Evolutionary conservation across 2,329 filamentous ascomycete species (phyloP).

Genomic region (Geosmithia flava): DNA sequence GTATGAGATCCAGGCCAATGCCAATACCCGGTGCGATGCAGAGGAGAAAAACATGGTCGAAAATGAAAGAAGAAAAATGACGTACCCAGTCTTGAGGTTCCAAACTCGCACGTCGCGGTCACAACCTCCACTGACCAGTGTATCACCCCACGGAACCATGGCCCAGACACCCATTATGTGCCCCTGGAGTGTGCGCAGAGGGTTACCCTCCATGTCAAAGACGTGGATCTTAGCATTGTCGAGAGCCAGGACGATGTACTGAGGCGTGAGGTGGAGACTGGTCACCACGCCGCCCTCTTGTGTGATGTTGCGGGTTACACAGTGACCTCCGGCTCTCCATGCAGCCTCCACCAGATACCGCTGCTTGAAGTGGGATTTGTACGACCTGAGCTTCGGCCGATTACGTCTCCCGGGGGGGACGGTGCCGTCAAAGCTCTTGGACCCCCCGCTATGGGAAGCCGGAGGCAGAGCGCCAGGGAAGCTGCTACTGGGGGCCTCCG

Average conservation of each 20-base stretch:
- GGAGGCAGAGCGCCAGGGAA: conserved; percentile 30
- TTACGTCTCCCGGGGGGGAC: conserved; percentile 6
- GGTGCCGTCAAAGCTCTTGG: conserved; percentile 44
- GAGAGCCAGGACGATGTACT: conserved; percentile 94
- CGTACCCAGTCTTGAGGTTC: conserved; percentile 85
- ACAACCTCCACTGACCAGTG: conserved; percentile 88
- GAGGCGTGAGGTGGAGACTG: conserved; percentile 82
- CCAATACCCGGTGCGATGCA: not conserved
- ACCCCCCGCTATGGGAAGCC: conserved; percentile 19
- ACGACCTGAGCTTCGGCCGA: conserved; percentile 62
- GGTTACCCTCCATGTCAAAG: conserved; percentile 82
- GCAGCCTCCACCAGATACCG: conserved; percentile 94
- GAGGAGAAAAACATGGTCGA: not conserved
- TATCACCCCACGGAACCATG: conserved; percentile 96
- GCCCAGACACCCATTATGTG: conserved; percentile 99
- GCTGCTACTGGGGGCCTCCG: conserved; percentile 24
- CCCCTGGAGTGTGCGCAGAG: conserved; percentile 79
- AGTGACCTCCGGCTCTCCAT: conserved; percentile 84
- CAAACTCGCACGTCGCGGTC: conserved; percentile 95
- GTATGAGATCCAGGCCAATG: conserved; percentile 1
- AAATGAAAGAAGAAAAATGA: not conserved
- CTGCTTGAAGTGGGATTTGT: conserved; percentile 96
- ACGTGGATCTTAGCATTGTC: conserved; percentile 99
- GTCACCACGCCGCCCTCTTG: conserved; percentile 96
- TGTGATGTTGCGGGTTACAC: conserved; percentile 77